phyloP scores from a whole-genome alignment of 371 early-diverging fungal species.

The Syncephalastrum contaminatum region DNA sequence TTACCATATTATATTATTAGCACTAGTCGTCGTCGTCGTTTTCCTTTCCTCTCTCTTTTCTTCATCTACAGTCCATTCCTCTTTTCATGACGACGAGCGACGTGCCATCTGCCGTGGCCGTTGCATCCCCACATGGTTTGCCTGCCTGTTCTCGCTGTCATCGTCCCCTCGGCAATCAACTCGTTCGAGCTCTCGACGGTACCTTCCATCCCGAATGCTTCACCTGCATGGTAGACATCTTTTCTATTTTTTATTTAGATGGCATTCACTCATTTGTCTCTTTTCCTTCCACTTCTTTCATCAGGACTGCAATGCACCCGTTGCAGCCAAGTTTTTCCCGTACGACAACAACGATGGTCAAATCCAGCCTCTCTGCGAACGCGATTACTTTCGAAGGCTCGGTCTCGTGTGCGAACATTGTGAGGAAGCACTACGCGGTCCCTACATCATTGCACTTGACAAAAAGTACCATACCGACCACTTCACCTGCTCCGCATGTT shows the following conservation, averaged over 20 bases:
- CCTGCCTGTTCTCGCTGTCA: slow-evolving; percentile 30
- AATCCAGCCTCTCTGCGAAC: slow-evolving; percentile 73
- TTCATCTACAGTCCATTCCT: not conserved
- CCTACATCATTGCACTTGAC: slow-evolving; percentile 90
- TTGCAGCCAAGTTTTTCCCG: slow-evolving; percentile 90
- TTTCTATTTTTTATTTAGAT: not conserved
- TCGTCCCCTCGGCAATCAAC: slow-evolving; percentile 64
- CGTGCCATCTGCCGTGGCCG: not conserved
- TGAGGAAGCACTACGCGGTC: slow-evolving; percentile 84
- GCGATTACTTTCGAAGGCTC: slow-evolving; percentile 84
- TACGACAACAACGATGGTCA: slow-evolving; percentile 57
- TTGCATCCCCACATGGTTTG: slow-evolving; percentile 1
- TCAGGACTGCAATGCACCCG: slow-evolving; percentile 84
- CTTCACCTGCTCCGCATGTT: slow-evolving; percentile 93
- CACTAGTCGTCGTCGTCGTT: not conserved
- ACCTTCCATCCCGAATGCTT: slow-evolving; percentile 94
- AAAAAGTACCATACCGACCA: slow-evolving; percentile 96
- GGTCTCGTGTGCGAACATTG: slow-evolving; percentile 89
- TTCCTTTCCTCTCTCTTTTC: not conserved
- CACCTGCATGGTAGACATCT: slow-evolving; percentile 76
- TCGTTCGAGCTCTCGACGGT: slow-evolving; percentile 86
- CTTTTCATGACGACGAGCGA: not conserved
- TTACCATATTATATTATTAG: not conserved
- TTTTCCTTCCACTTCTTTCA: not conserved
- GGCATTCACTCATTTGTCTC: not conserved